Conservation (phyloP, 768 basidiomycete genomes). For the Strobilomyces dryophilus region DNA sequence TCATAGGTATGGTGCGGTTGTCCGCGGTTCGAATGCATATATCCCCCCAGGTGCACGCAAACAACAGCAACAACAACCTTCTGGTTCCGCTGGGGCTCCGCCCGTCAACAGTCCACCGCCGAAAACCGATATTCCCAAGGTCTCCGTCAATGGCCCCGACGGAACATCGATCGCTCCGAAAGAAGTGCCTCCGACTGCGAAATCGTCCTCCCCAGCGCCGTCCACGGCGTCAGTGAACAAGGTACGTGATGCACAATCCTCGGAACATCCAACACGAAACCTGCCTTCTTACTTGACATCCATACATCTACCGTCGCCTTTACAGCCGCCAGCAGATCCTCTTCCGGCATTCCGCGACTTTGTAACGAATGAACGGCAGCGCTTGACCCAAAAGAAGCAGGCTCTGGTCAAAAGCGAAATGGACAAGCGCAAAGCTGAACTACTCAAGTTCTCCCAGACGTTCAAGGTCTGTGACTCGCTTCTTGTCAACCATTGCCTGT, state of each 20-base stretch:
- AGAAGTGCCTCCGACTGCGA: constrained; percentile 44
- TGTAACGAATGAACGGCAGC: constrained; percentile 87
- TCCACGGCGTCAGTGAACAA: constrained; percentile 43
- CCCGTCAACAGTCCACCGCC: constrained; percentile 24
- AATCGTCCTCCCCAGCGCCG: constrained; percentile 64
- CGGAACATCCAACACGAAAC: neutral
- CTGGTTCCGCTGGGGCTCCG: constrained; percentile 23
- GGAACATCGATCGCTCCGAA: constrained; percentile 46
- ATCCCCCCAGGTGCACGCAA: constrained; percentile 89
- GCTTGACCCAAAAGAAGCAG: constrained; percentile 86
- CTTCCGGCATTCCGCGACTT: constrained; percentile 88
- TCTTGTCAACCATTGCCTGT: neutral
- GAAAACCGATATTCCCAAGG: constrained; percentile 59
- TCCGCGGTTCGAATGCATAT: constrained; percentile 85
- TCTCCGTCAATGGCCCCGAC: constrained; percentile 77
- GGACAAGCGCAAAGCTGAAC: constrained; percentile 90
- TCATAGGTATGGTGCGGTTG: constrained; percentile 85
- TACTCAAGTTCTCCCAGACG: constrained; percentile 86
- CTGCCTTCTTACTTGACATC: constrained; percentile 3
- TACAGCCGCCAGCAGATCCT: constrained; percentile 67
- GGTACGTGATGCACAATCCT: constrained; percentile 33
- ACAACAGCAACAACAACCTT: constrained; percentile 28
- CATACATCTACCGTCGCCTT: constrained; percentile 5
- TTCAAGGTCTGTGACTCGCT: constrained; percentile 74
- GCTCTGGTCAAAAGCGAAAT: constrained; percentile 87